Evolutionary conservation across 2,329 filamentous ascomycete genomes (phyloP), one percentile per base, ranked within the genome.

Genomic region (Fusarium chaquense): DNA sequence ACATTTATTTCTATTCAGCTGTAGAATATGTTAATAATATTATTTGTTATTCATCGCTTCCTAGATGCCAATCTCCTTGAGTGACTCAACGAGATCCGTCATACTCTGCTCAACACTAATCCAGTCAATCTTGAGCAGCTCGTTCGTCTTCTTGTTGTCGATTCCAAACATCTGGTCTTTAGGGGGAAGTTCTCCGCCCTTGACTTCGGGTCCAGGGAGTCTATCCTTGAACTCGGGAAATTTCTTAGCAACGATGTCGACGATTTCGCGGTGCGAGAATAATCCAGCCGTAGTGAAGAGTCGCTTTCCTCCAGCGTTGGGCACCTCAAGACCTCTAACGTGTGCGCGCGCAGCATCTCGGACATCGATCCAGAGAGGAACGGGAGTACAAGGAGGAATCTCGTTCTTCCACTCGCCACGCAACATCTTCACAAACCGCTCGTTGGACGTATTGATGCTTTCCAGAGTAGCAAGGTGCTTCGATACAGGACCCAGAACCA

Each of bases 111-210:
- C 89, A 35, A 93, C 73, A 6, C 80, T 77, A 67, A 81, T 87
- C 83, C 87, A 93, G 62, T 90, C 79, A 50, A 92, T 83, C 1
- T 88, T 89, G 62, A 93, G 77, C 47, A 90, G 71, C 73, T 88
- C 83, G 28, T 84, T 85, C 2, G 87, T 88, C 74, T 83, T 83
- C 52, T 82, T 82, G 75, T 89, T 91, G 75, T 92, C 85, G 60
- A 84, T 86, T 64, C 80, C 80, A 76, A 85, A 90, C 44, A 86
- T 70, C 65, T 82, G 72, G 5, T 78, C 78, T 60, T 77, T 76
- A 4, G 81, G 75, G 18, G 80, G 75, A 58, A 80, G 40, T 65
- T 81, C 81, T n/a, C 83, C 84, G 15, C 84, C 84, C 59, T 78
- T 73, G 12, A 78, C 77, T 18, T 83, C 81, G 2, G 82, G 79